phyloP scores from a whole-genome alignment of 2,329 filamentous ascomycete species.

The Arachnopeziza araneosa region DNA sequence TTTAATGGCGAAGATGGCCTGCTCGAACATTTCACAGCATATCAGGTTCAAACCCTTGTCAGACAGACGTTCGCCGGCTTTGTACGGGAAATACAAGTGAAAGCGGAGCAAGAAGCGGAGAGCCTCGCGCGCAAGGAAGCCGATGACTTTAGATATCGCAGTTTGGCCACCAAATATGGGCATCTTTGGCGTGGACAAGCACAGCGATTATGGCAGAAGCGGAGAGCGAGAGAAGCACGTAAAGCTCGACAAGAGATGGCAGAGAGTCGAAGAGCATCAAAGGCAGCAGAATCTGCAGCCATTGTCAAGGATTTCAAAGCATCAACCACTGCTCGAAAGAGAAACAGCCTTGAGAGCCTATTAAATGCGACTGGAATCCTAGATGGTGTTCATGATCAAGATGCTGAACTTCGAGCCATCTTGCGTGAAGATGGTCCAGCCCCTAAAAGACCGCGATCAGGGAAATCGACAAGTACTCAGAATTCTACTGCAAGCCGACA shows the following conservation, averaged over 20 bases:
- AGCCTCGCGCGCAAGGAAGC: conserved; percentile 19
- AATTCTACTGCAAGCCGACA: conserved; percentile 17
- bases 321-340: conserved; percentile 17
- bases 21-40: conserved; percentile 29
- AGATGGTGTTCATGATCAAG: conserved; percentile 22
- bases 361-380: conserved; percentile 22
- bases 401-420: conserved; percentile 16
- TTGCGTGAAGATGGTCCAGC: conserved; percentile 6
- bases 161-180: conserved; percentile 27
- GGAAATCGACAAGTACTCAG: conserved; percentile 10
- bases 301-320: conserved; percentile 30
- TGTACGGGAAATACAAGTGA: conserved; percentile 16
- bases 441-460: conserved; percentile 18
- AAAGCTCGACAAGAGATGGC: conserved; percentile 25
- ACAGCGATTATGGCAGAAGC: conserved; percentile 19
- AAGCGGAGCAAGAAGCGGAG: conserved; percentile 16
- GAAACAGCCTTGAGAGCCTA: conserved; percentile 25
- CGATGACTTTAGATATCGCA: conserved; percentile 23
- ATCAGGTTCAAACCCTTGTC: conserved; percentile 21
- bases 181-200: conserved; percentile 25
- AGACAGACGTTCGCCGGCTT: conserved; percentile 14
- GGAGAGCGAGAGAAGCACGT: conserved; percentile 27
- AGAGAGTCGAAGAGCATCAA: conserved; percentile 22
- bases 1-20: conserved; percentile 26
- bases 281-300: conserved; percentile 19